phyloP scores from a whole-genome alignment of 78 protist genomes.

The Dictyostelium purpureum region DNA sequence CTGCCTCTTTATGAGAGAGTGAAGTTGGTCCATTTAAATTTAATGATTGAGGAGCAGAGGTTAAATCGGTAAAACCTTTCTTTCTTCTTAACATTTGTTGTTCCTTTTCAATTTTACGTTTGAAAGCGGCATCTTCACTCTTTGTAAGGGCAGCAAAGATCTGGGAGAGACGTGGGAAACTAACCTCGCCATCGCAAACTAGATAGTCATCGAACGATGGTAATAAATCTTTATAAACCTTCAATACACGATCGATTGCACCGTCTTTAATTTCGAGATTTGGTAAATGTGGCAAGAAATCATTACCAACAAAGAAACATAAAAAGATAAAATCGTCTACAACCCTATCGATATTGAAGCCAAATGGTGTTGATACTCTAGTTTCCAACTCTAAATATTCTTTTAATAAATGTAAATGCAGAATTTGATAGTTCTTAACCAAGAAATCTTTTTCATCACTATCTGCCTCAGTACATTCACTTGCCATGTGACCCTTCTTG shows the following conservation, averaged over 20 bases:
- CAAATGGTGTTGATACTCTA: constrained; percentile 40
- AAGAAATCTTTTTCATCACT: constrained; percentile 13
- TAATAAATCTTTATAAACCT: constrained; percentile 67
- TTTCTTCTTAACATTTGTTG: not conserved
- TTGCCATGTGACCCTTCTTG: not conserved
- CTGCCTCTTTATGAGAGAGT: constrained; percentile 16
- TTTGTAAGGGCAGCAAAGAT: constrained; percentile 6
- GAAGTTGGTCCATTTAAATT: not conserved
- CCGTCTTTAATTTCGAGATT: constrained; percentile 94
- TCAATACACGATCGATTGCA: constrained; percentile 88
- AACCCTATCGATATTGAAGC: constrained; percentile 90
- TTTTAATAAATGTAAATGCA: constrained; percentile 61
- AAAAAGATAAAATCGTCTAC: constrained; percentile 97
- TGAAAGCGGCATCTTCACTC: constrained; percentile 20
- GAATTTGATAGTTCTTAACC: constrained; percentile 37
- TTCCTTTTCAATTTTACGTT: constrained; percentile 10
- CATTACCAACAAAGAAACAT: constrained; percentile 98
- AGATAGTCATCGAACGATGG: constrained; percentile 72
- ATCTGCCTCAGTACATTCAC: not conserved
- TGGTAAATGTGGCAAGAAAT: constrained; percentile 99
- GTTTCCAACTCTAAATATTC: constrained; percentile 77
- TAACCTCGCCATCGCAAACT: constrained; percentile 29
- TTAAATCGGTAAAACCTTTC: not conserved
- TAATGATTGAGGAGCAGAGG: not conserved
- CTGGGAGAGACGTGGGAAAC: not conserved